Evolutionary conservation across 371 early-diverging fungal species (phyloP).

Genomic region (Smittium mucronatum): DNA sequence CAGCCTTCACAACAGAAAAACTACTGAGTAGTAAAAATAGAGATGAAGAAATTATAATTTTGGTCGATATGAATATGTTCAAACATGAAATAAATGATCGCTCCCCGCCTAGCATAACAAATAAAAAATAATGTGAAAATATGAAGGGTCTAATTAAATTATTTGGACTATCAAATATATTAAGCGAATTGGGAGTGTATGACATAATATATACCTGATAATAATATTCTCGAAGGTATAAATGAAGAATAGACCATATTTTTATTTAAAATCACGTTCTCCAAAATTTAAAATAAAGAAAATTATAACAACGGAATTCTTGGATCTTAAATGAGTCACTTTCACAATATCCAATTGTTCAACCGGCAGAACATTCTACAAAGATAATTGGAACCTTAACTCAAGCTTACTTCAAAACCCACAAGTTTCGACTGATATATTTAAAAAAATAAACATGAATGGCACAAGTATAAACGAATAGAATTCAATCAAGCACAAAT

Average conservation of each 20-base stretch:
- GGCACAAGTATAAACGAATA: no score
- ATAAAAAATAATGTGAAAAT: not conserved
- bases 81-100: slow-evolving; percentile 3
- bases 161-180: not conserved
- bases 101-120: not conserved
- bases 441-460: no score
- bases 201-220: not conserved
- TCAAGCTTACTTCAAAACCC: not conserved
- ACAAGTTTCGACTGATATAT: not conserved
- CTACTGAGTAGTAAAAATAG: not conserved
- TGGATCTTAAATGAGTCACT: not conserved
- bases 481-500: no score
- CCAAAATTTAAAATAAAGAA: not conserved
- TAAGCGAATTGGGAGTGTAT: not conserved
- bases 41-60: slow-evolving; percentile 1
- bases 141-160: slow-evolving; percentile 2
- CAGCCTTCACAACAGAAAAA: not conserved
- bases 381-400: not conserved
- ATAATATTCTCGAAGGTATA: not conserved
- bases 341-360: not conserved
- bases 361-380: not conserved
- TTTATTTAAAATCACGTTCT: not conserved
- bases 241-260: slow-evolving; percentile 6
- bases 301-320: not conserved
- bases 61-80: slow-evolving; percentile 6